Evolutionary conservation across 2,329 filamentous ascomycete genomes (phyloP).

Genomic region (Hyphodiscus sp.): DNA sequence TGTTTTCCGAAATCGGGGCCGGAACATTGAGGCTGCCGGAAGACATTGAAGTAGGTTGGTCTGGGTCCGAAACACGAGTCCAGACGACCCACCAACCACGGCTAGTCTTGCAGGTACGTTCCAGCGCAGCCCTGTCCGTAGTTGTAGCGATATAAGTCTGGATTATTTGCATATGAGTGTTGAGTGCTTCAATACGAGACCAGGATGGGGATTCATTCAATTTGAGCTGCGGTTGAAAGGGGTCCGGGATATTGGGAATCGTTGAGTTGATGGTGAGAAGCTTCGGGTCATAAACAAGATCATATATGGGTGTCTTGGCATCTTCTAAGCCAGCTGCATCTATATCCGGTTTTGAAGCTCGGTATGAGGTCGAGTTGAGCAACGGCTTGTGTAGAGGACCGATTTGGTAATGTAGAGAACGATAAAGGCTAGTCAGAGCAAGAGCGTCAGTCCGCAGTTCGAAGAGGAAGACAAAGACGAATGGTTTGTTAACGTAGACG

Average conservation of each 20-base stretch:
- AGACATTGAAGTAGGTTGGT: constrained; percentile 1
- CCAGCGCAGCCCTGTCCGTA: constrained; percentile 39
- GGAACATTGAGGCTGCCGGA: constrained; percentile 8
- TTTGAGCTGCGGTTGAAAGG: constrained; percentile 25
- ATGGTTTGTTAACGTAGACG: constrained; percentile 67
- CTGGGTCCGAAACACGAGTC: constrained; percentile 46
- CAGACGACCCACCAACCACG: constrained; percentile 67
- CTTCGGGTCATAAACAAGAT: constrained; percentile 56
- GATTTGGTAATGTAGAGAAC: constrained; percentile 54
- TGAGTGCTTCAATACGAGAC: constrained; percentile 57
- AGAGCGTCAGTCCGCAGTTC: constrained; percentile 52
- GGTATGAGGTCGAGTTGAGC: constrained; percentile 48
- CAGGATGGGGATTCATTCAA: constrained; percentile 34
- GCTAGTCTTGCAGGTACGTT: constrained; percentile 59
- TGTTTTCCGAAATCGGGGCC: constrained; percentile 10
- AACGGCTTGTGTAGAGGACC: constrained; percentile 51
- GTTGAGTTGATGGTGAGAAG: constrained; percentile 53
- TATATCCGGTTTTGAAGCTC: constrained; percentile 42
- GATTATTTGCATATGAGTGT: constrained; percentile 58
- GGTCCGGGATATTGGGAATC: constrained; percentile 58
- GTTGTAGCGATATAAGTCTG: constrained; percentile 46
- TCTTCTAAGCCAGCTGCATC: constrained; percentile 11
- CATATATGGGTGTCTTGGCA: constrained; percentile 43
- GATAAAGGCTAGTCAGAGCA: constrained; percentile 49
- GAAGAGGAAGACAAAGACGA: constrained; percentile 74